Base-by-base conservation (phyloP, 805 yeast species). In the Spathaspora passalidarum region DNA sequence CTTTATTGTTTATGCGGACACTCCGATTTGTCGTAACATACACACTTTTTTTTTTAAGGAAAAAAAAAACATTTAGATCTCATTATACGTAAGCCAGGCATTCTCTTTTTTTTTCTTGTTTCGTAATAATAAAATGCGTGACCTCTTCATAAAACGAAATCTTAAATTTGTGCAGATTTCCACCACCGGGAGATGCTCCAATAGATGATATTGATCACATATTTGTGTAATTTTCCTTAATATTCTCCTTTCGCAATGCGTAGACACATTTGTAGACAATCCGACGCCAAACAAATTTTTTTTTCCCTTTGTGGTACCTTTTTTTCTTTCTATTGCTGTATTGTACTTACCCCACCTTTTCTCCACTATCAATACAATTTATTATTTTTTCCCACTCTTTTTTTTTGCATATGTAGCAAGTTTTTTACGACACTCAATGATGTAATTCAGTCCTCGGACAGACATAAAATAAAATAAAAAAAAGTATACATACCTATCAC, bases 401-500 rank as follows among this genome's bases (percentile, higher is more conserved):
- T n/a, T n/a, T n/a, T n/a, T n/a, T n/a, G n/a, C n/a, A n/a, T n/a
- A n/a, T n/a, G n/a, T n/a, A n/a, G n/a, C n/a, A n/a, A n/a, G n/a
- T n/a, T n/a, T n/a, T n/a, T n/a, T n/a, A n/a, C n/a, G n/a, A 29
- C 8, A 26, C 13, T 26, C n/a, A 11, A 5, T 26, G 4, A 26
- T 7, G 14, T 29, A 29, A 29, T 29, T 29, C 34, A 13, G 34
- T 7, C 16, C 34, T 29, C n/a, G 34, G 16, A 22, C 9, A 22
- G 34, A 29, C 13, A 4, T 13, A 29, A 6, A 29, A 29, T 29
- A 36, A 36, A 36, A 20, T 20, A 20, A 19, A 14, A 38, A 16
- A 20, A 21, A 37, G n/a, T 5, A 49, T 47, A 48, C 54, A 46
- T 48, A 50, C 54, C 53, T 16, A 50, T 47, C 14, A 32, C 37